These are phyloP conservation scores for Thelonectria rubi DNA, from an alignment of 2,329 filamentous ascomycete species.

Conservation along the genomic window DNA sequence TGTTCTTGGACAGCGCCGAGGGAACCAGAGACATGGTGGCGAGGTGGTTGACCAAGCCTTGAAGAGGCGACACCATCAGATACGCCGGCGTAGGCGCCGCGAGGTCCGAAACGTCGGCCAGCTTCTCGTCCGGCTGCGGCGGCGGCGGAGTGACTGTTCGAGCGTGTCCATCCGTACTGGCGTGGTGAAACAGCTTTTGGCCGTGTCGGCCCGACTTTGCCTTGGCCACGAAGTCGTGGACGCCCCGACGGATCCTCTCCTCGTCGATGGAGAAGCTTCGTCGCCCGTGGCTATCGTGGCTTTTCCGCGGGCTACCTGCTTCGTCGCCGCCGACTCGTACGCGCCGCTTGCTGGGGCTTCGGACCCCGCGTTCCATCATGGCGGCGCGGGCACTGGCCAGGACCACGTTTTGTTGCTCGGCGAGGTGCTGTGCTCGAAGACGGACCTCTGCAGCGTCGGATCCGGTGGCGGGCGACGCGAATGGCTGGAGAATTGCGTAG, in stretches of 20 bases:
- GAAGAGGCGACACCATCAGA: constrained; percentile 74
- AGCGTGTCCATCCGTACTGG: constrained; percentile 8
- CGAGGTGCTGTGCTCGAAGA: constrained; percentile 73
- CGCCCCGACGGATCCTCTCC: constrained; percentile 57
- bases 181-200: constrained; percentile 31
- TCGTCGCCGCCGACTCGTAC: constrained; percentile 63
- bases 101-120: constrained; percentile 48
- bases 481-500: constrained; percentile 66
- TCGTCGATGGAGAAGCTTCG: constrained; percentile 56
- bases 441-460: constrained; percentile 74
- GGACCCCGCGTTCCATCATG: constrained; percentile 41
- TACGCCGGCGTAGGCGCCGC: constrained; percentile 59
- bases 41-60: constrained; percentile 67
- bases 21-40: constrained; percentile 67
- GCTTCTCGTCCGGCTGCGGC: constrained; percentile 37
- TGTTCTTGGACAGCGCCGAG: constrained; percentile 36
- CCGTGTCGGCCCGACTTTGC: constrained; percentile 43
- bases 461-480: constrained; percentile 61
- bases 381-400: constrained; percentile 49
- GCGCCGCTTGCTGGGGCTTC: constrained; percentile 45
- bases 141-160: constrained; percentile 23
- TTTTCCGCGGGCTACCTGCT: constrained; percentile 51
- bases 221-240: constrained; percentile 58
- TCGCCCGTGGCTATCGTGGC: constrained; percentile 47
- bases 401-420: constrained; percentile 66